A percentile compares a stretch with the other conserved stretches of the same genome.
phyloP scores from a whole-genome alignment of 2,329 filamentous ascomycete species.

The Orbilia oligospora region DNA sequence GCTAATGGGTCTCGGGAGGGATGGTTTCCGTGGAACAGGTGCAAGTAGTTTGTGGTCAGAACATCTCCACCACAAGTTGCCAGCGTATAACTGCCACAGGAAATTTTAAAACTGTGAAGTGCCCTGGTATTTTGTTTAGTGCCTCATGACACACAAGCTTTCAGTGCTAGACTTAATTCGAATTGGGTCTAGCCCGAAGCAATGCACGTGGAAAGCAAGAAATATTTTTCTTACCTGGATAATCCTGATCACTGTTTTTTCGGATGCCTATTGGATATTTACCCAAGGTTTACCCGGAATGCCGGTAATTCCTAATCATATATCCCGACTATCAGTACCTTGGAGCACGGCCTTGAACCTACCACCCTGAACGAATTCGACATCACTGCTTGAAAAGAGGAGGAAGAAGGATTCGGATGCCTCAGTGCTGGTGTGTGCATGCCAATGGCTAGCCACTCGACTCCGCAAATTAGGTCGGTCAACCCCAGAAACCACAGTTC shows the following conservation, averaged over 20 bases:
- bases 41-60: not conserved
- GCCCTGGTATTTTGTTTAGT: constrained; percentile 4
- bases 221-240: constrained; percentile 13
- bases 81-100: constrained; percentile 2
- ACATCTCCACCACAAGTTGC: constrained; percentile 1
- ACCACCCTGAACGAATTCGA: constrained; percentile 7
- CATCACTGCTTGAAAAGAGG: constrained; percentile 1
- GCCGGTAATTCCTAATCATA: constrained; percentile 32
- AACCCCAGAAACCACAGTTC: constrained; percentile 22
- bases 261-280: constrained; percentile 30
- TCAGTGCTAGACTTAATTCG: not conserved
- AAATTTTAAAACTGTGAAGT: constrained; percentile 37
- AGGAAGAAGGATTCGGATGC: not conserved
- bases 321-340: not conserved
- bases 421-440: too few relatives aligned
- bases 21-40: constrained; percentile 24
- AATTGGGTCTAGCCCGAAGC: constrained; percentile 11
- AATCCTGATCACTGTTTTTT: constrained; percentile 4
- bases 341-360: constrained; percentile 18
- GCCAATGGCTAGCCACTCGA: constrained; percentile 1
- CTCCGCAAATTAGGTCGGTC: constrained; percentile 36
- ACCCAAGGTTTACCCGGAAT: constrained; percentile 56
- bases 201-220: constrained; percentile 38
- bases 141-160: constrained; percentile 41
- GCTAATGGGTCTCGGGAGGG: constrained; percentile 26